Conservation (phyloP, 345 rosid genomes). For the Firmiana major region DNA sequence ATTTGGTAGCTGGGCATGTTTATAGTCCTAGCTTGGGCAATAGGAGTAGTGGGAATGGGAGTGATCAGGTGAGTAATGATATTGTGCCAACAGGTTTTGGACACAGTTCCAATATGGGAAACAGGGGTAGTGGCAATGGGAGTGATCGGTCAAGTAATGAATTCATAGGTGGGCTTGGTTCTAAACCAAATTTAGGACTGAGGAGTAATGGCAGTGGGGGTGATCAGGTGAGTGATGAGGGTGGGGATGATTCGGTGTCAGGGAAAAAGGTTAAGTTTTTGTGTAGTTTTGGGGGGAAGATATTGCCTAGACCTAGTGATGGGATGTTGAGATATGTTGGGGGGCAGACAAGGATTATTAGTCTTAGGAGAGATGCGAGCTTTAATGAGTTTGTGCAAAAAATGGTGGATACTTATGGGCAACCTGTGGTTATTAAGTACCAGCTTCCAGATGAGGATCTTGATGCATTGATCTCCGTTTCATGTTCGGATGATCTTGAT, state of each 20-base stretch:
- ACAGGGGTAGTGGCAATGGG: conserved; percentile 31
- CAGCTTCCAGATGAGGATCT: conserved; percentile 88
- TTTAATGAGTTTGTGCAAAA: conserved; percentile 51
- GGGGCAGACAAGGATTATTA: conserved; percentile 67
- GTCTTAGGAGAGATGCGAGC: conserved; percentile 47
- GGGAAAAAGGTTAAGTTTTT: conserved; percentile 62
- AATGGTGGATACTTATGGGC: conserved; percentile 52
- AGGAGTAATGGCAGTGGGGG: conserved; percentile 34
- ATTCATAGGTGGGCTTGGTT: not conserved
- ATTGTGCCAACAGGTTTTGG: conserved; percentile 5
- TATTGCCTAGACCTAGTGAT: conserved; percentile 79
- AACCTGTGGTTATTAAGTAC: conserved; percentile 56
- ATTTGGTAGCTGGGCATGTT: conserved; percentile 28
- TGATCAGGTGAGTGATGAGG: conserved; percentile 50
- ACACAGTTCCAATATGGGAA: conserved; percentile 22
- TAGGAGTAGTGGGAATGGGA: conserved; percentile 24
- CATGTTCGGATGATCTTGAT: conserved; percentile 72
- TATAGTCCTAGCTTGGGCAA: conserved; percentile 29
- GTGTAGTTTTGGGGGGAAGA: conserved; percentile 77
- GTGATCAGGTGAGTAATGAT: conserved; percentile 20
- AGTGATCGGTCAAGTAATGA: conserved; percentile 42
- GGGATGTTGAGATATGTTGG: conserved; percentile 71
- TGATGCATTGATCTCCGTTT: conserved; percentile 74
- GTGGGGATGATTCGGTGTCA: conserved; percentile 50
- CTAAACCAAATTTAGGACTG: conserved; percentile 24